Percentiles rank a stretch among this genome's conserved stretches.
phyloP scores from a whole-genome alignment of 495 filamentous ascomycete genomes.

The Pseudomonodictys pantanalensis region DNA sequence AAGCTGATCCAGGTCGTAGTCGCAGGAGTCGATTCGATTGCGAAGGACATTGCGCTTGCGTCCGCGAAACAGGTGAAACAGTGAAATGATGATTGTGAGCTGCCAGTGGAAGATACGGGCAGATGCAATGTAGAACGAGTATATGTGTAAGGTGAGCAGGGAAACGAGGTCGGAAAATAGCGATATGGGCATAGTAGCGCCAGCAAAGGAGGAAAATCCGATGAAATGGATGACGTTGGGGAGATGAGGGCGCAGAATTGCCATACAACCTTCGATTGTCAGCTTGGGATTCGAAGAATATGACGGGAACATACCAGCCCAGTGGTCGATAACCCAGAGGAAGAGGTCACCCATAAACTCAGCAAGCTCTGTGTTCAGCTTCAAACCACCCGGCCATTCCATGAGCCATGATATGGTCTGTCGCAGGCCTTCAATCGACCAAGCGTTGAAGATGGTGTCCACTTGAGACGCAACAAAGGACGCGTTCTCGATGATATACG shows the following conservation, averaged over 20 bases:
- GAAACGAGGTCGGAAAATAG: slow-evolving; percentile 93
- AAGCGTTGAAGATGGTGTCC: slow-evolving; percentile 69
- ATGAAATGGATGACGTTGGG: slow-evolving; percentile 89
- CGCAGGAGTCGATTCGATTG: slow-evolving; percentile 96
- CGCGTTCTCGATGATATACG: slow-evolving; percentile 95
- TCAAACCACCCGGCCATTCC: slow-evolving; percentile 96
- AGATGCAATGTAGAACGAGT: slow-evolving; percentile 95
- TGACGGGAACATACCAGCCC: slow-evolving; percentile 61
- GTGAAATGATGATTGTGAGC: slow-evolving; percentile 87
- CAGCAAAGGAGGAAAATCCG: slow-evolving; percentile 90
- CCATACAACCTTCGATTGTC: slow-evolving; percentile 59
- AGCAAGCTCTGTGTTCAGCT: slow-evolving; percentile 93
- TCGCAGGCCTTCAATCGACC: slow-evolving; percentile 86
- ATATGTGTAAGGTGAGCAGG: slow-evolving; percentile 90
- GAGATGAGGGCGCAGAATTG: slow-evolving; percentile 69
- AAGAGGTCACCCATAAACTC: slow-evolving; percentile 92
- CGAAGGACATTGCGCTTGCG: slow-evolving; percentile 97
- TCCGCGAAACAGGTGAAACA: slow-evolving; percentile 96
- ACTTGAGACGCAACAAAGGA: slow-evolving; percentile 81
- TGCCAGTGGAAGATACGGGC: slow-evolving; percentile 99
- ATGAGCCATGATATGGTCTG: slow-evolving; percentile 92
- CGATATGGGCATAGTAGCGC: slow-evolving; percentile 94
- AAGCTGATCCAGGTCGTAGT: slow-evolving; percentile 97
- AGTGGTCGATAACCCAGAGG: slow-evolving; percentile 97
- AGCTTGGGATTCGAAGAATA: not conserved